Evolutionary conservation across 331 rosid species (phyloP).

Genomic region (Saraca asoca): DNA sequence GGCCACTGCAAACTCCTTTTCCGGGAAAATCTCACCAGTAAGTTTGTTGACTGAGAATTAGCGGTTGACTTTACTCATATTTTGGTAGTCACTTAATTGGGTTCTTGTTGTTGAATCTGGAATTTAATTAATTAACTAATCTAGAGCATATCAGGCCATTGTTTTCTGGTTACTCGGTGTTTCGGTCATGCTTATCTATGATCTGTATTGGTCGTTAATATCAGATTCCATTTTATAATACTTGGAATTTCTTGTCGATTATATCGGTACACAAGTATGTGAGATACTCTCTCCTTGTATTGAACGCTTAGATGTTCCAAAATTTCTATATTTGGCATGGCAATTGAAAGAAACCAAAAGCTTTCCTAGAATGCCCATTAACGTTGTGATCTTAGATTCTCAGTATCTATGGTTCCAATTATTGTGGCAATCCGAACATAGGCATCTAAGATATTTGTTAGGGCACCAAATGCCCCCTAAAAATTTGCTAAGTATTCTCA

Average conservation of each 20-base stretch:
- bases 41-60: conserved; percentile 23
- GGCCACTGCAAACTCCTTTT: conserved; percentile 63
- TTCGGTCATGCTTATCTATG: background rate
- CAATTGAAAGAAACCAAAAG: too few species aligned
- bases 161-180: background rate
- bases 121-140: background rate
- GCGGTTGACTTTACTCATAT: background rate
- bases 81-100: too few species aligned
- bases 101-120: background rate
- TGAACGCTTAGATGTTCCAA: too few species aligned
- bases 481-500: background rate
- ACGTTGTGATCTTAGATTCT: too few species aligned
- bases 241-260: background rate
- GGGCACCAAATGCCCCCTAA: background rate
- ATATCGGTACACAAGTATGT: background rate
- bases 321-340: too few species aligned
- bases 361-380: too few species aligned
- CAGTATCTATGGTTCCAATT: too few species aligned
- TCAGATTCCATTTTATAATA: background rate
- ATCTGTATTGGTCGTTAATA: background rate
- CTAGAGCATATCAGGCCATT: background rate
- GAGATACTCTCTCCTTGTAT: too few species aligned
- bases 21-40: conserved; percentile 53
- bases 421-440: too few species aligned
- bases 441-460: too few species aligned